Percentiles rank a stretch among this genome's conserved stretches.
Conservation (phyloP, 1,284 basidiomycete genomes). For the Apiotrichum brassicae region DNA sequence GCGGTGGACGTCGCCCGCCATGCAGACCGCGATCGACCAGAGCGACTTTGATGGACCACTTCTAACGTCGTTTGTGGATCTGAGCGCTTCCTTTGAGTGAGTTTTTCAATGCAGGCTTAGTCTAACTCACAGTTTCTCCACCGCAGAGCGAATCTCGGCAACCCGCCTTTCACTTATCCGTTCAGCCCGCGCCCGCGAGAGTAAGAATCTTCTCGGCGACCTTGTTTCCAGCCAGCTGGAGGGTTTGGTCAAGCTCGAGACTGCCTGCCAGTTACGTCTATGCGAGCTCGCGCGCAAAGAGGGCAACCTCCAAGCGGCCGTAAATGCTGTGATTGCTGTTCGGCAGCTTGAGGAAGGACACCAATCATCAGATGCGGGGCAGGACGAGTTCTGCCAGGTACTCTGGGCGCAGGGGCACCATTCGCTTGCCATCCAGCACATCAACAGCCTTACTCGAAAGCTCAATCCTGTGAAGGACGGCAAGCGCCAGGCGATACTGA, state of each 20-base stretch:
- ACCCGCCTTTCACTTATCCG: slow-evolving; percentile 75
- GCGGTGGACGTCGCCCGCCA: slow-evolving; percentile 23
- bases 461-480: background rate
- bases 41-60: slow-evolving; percentile 43
- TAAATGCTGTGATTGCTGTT: slow-evolving; percentile 76
- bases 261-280: slow-evolving; percentile 62
- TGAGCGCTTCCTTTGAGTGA: slow-evolving; percentile 61
- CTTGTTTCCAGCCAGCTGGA: slow-evolving; percentile 56
- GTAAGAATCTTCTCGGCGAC: slow-evolving; percentile 55
- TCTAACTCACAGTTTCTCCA: slow-evolving; percentile 57
- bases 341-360: slow-evolving; percentile 54
- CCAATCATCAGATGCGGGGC: slow-evolving; percentile 48
- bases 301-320: slow-evolving; percentile 67
- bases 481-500: slow-evolving; percentile 5
- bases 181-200: slow-evolving; percentile 61
- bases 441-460: slow-evolving; percentile 35
- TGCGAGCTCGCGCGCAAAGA: slow-evolving; percentile 67
- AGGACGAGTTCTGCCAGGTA: slow-evolving; percentile 74
- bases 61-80: slow-evolving; percentile 51
- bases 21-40: slow-evolving; percentile 22
- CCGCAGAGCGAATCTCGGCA: slow-evolving; percentile 70
- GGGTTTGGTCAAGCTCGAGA: slow-evolving; percentile 60
- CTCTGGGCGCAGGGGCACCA: slow-evolving; percentile 85
- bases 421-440: slow-evolving; percentile 69
- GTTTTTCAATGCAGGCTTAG: slow-evolving; percentile 30